These are phyloP conservation scores for Drechslerella dactyloides DNA, from an alignment of 2,329 filamentous ascomycete species.

Conservation along the genomic window DNA sequence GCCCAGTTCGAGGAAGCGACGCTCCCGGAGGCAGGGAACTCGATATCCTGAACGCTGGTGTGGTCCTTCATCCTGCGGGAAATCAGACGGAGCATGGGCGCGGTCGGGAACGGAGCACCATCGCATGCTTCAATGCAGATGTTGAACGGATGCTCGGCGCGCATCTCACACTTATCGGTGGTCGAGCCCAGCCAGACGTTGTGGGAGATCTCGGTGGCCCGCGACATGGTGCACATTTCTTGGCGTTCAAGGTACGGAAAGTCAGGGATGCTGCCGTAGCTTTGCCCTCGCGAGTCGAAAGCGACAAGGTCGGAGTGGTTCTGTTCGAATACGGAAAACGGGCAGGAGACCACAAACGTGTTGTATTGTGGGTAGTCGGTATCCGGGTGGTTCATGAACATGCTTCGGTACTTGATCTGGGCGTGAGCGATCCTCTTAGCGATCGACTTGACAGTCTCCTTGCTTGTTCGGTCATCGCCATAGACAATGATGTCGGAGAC, in stretches of 20 bases:
- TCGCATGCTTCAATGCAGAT: constrained; percentile 89
- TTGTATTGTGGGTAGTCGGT: constrained; percentile 72
- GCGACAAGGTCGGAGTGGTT: constrained; percentile 74
- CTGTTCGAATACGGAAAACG: constrained; percentile 75
- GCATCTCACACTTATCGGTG: constrained; percentile 57
- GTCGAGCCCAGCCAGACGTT: constrained; percentile 84
- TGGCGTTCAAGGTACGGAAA: constrained; percentile 77
- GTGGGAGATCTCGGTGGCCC: constrained; percentile 81
- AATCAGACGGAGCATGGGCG: constrained; percentile 45
- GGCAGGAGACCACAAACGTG: constrained; percentile 75
- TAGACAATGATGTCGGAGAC: constrained; percentile 94
- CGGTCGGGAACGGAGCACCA: constrained; percentile 71
- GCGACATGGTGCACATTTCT: constrained; percentile 94
- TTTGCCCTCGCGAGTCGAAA: constrained; percentile 71
- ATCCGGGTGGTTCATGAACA: constrained; percentile 64
- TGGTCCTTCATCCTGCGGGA: constrained; percentile 59
- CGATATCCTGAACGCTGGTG: constrained; percentile 66
- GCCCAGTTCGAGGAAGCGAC: constrained; percentile 84
- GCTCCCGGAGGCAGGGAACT: constrained; percentile 94
- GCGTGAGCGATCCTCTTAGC: constrained; percentile 73
- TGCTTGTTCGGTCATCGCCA: constrained; percentile 71
- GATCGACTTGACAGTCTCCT: constrained; percentile 70
- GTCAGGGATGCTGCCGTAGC: constrained; percentile 81
- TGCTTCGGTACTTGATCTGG: constrained; percentile 75
- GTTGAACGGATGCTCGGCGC: constrained; percentile 67